Evolutionary conservation across 2,329 filamentous ascomycete species (phyloP), one percentile per base, ranked within the genome.

Genomic region (Verruconis gallopava): DNA sequence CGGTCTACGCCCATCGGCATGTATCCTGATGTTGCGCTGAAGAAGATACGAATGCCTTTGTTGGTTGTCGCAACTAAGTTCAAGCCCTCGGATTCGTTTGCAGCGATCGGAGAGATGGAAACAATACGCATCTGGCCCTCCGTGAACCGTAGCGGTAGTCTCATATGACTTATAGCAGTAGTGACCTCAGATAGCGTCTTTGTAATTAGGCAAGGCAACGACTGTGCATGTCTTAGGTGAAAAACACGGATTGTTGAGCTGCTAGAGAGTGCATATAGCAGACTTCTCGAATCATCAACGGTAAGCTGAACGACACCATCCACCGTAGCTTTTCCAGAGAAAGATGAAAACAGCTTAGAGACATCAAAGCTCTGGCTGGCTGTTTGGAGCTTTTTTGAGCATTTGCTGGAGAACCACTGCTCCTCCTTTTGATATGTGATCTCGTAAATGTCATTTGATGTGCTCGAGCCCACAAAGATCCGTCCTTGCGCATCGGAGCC

Each of bases 401-500:
- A 93, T 49, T 82, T 76, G 59, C 79, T 86, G 41, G 83, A 81
- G 57, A 98, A 98, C 91, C 91, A 98, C 52, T 83, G 81, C 62
- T 98, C 91, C 59, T 96, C 86, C 55, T 94, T 86, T 61, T 96
- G 89, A 58, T 98, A 98, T 51, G 82, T 88, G 42, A 98, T 73
- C 62, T 98, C 91, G 58, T 91, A 85, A 37, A 98, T 77, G 52
- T 96, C 88, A 48, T 85, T 85, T 49, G 89, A 84, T 39, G 70
- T 73, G 39, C 72, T 73, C 28, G 86, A 85, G 33, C 82, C 79
- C 55, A 95, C 94, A 67, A 98, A 98, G 49, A 98, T 91, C 47
- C 91, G 82, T 5, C 93, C 93, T 17, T 77, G 81, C 15, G 79
- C 77, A 2, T 66, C 63, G 0, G 88, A 91, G 13, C 82, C 85